phyloP scores from a whole-genome alignment of 208 protist genomes.

The Trichomonas tenax region DNA sequence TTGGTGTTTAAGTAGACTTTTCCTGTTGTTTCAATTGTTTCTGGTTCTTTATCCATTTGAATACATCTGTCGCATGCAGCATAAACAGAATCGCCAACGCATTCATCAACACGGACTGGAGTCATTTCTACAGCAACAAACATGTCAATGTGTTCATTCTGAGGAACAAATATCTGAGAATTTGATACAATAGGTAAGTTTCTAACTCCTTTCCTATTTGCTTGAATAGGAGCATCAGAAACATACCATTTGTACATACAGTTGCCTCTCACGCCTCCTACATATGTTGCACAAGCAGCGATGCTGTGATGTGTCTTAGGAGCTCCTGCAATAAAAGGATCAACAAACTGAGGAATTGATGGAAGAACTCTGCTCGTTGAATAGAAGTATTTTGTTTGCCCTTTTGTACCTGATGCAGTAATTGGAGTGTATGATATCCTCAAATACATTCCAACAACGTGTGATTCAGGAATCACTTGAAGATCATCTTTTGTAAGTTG shows the following conservation, averaged over 20 bases:
- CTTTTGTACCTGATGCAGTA: not conserved
- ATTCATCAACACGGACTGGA: not conserved
- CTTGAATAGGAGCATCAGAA: not conserved
- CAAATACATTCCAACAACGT: not conserved
- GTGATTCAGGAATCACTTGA: not conserved
- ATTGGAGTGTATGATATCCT: not conserved
- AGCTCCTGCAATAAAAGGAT: not conserved
- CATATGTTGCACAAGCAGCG: not conserved
- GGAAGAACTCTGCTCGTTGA: not conserved
- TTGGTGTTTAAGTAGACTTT: not conserved
- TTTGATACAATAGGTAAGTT: not conserved
- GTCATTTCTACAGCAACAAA: not conserved
- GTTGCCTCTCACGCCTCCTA: not conserved
- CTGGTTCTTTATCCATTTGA: not conserved
- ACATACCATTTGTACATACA: not conserved
- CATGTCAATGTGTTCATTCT: not conserved
- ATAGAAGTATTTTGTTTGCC: conserved; percentile 12
- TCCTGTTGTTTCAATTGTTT: not conserved
- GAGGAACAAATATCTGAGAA: not conserved
- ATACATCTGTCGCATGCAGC: not conserved
- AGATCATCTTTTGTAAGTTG: not conserved
- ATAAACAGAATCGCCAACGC: not conserved
- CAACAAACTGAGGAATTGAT: not conserved
- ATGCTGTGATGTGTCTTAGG: not conserved
- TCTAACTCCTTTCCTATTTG: not conserved